Base-by-base conservation (phyloP, 2,329 filamentous ascomycete species). In the Aspergillus sclerotialis region DNA sequence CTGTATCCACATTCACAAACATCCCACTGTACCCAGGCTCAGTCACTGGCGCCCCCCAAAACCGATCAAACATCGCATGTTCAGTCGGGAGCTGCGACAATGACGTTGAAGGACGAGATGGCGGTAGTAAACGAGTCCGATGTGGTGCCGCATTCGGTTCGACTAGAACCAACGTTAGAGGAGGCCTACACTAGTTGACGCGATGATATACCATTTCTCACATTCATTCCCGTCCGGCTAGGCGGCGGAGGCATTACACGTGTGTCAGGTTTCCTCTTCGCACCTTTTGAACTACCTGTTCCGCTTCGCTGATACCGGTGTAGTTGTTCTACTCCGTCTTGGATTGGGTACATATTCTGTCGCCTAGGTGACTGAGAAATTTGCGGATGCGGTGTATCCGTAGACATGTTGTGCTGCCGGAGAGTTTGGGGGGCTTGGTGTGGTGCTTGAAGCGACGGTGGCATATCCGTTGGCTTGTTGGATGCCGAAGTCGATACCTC, bases 221-320 rank as follows among this genome's bases (percentile, higher is more conserved):
- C 21, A 23, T 39, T 42, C 24, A 45, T 44, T 4, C 35, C 37
- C 6, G 48, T 43, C 5, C 46, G 45, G 13, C 35, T 50, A 15
- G 50, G 45, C 21, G 50, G 45, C 21, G 58, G 60, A 10, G 57
- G 50, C 62, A 65, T 63, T 16, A 43, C 35, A 10, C 40, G 33
- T 4, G 38, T 30, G 27, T 52, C 48, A 13, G 38, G 19, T 16
- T 36, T 44, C 30, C 45, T 51, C 11, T 46, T 54, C 12, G 38
- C 37, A 2, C 48, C 45, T 24, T 46, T 60, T 3, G 58, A 62
- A 32, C 57, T 60, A 3, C 58, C 59, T 16, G 58, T 63, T 2
- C 56, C 62, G 36, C 61, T 65, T 28, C 58, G 53, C 29, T 65
- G 62, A 37, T 63, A 52, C 16, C 53, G 52, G 45, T 64, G 58